phyloP scores from a whole-genome alignment of 1,139 yeast species.

The Yamadazyma sp. region DNA sequence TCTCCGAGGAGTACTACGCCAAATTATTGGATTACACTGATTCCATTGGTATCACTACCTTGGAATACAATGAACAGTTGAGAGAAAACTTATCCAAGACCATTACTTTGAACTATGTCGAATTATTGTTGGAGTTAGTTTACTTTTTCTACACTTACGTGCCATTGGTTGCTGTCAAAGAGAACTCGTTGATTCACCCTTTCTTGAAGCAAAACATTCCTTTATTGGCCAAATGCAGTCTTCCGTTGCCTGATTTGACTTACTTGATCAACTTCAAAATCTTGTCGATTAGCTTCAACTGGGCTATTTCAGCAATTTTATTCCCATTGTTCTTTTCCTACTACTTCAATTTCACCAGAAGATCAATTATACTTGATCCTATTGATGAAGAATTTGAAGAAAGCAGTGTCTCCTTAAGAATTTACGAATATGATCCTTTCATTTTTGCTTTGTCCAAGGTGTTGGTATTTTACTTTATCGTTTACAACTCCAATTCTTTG shows the following conservation, averaged over 20 bases:
- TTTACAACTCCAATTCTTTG: constrained; percentile 32
- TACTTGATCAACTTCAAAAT: constrained; percentile 30
- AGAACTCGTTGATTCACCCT: constrained; percentile 40
- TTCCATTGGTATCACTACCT: constrained; percentile 38
- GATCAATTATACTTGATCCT: constrained; percentile 40
- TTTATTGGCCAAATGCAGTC: constrained; percentile 23
- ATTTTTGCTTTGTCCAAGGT: constrained; percentile 54
- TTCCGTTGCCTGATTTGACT: constrained; percentile 38
- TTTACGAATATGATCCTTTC: constrained; percentile 55
- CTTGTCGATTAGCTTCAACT: constrained; percentile 34
- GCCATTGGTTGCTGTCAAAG: constrained; percentile 38
- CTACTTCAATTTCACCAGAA: constrained; percentile 54
- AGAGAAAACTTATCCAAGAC: constrained; percentile 52
- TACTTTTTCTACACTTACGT: constrained; percentile 37
- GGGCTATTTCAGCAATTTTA: constrained; percentile 41
- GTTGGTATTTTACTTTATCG: constrained; percentile 44
- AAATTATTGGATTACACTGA: constrained; percentile 39
- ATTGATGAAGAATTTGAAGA: too few species aligned
- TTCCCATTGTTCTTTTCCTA: constrained; percentile 50
- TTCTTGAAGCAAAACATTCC: constrained; percentile 34
- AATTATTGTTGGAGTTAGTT: constrained; percentile 37
- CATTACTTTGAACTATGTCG: constrained; percentile 45
- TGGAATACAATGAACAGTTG: constrained; percentile 43
- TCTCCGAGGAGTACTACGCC: constrained; percentile 27
- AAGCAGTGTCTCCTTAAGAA: constrained; percentile 32